A percentile compares a stretch with the other conserved stretches of the same genome.
Conservation (phyloP, 768 basidiomycete species). For the Tremella fuciformis region DNA sequence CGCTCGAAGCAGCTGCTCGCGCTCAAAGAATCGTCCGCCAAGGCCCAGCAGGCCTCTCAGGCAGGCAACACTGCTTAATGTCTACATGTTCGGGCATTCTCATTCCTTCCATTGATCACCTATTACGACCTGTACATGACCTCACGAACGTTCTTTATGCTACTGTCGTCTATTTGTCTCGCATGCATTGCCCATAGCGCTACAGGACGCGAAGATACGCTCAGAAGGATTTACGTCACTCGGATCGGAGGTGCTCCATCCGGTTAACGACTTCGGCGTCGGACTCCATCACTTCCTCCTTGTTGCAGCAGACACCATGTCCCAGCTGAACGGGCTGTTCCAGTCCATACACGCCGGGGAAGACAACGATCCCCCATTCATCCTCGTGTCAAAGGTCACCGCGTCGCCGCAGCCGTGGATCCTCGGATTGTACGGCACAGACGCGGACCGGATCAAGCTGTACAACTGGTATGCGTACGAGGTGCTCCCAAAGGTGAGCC, state of each 20-base stretch:
- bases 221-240: too few relatives aligned
- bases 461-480: not conserved
- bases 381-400: not conserved
- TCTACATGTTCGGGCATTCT: too few relatives aligned
- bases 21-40: conserved; percentile 82
- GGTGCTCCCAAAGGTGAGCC: not conserved
- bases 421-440: not conserved
- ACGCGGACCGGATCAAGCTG: not conserved
- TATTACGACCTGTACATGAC: too few relatives aligned
- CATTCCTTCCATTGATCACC: too few relatives aligned
- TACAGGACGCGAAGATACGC: too few relatives aligned
- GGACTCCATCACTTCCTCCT: too few relatives aligned
- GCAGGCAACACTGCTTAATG: not conserved
- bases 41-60: conserved; percentile 30
- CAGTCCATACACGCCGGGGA: conserved; percentile 1
- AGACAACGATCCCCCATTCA: not conserved
- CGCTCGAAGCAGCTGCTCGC: conserved; percentile 95
- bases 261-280: too few relatives aligned
- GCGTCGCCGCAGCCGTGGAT: not conserved
- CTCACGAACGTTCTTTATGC: too few relatives aligned
- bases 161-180: too few relatives aligned
- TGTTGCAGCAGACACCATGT: not conserved
- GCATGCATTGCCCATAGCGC: too few relatives aligned
- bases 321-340: conserved; percentile 1
- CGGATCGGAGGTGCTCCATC: too few relatives aligned